These are phyloP conservation scores for Neocatenulostroma microsporum DNA, from an alignment of 2,329 filamentous ascomycete species.

Conservation along the genomic window DNA sequence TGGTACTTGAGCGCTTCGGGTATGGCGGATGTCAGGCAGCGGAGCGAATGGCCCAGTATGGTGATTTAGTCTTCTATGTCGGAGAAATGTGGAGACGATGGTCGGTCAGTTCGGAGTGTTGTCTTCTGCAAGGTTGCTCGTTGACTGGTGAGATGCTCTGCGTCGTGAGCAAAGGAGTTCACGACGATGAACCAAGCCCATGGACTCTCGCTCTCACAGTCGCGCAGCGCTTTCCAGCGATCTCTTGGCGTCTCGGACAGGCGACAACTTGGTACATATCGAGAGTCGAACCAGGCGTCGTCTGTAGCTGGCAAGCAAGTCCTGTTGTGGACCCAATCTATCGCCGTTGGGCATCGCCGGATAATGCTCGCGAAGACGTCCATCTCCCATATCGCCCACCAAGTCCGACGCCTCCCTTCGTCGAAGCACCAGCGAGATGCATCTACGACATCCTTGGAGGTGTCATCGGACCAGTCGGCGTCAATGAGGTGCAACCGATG, in stretches of 20 bases:
- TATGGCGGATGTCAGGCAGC: no score
- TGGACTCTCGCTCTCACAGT: background rate
- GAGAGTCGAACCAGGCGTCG: background rate
- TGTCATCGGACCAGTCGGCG: no score
- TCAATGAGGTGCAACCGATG: background rate
- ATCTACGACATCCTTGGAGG: background rate
- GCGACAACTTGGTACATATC: background rate
- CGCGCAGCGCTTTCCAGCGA: slow-evolving; percentile 1
- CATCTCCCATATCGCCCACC: slow-evolving; percentile 4
- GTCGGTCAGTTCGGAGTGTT: no score
- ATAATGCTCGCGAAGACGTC: slow-evolving; percentile 1
- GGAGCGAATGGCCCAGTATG: no score
- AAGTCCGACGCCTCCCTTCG: background rate
- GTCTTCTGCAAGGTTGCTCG: background rate
- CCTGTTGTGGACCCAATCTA: slow-evolving; percentile 1
- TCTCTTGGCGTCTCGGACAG: background rate
- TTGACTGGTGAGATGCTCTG: background rate
- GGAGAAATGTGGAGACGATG: no score
- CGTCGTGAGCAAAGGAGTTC: background rate
- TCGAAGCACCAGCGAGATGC: background rate
- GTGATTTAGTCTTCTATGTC: no score
- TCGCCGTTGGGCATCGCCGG: background rate
- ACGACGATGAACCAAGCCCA: slow-evolving; percentile 1
- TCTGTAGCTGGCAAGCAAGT: background rate
- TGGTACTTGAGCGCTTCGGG: background rate